phyloP scores from a whole-genome alignment of 2,329 filamentous ascomycete species.

The Alternaria sp. region DNA sequence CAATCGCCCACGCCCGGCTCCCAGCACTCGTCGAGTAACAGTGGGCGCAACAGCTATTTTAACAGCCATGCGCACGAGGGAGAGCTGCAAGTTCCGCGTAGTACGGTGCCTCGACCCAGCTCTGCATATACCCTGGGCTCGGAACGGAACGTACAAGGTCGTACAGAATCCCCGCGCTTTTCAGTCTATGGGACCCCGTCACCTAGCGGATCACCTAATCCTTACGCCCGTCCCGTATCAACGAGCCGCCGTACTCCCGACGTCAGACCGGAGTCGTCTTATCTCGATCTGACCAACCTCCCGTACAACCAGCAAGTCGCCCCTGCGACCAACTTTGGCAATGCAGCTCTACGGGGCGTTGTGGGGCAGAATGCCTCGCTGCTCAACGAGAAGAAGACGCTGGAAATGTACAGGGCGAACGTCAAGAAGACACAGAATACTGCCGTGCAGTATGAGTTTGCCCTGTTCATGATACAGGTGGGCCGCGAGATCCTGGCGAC shows the following conservation, averaged over 20 bases:
- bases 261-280: conserved; percentile 66
- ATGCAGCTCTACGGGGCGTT: conserved; percentile 77
- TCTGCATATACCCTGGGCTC: conserved; percentile 80
- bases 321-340: conserved; percentile 73
- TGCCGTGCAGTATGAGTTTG: conserved; percentile 94
- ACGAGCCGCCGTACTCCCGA: conserved; percentile 65
- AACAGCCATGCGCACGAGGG: conserved; percentile 45
- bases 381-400: conserved; percentile 87
- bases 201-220: conserved; percentile 52
- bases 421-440: conserved; percentile 96
- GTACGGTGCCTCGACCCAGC: conserved; percentile 71
- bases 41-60: conserved; percentile 37
- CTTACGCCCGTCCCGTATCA: conserved; percentile 60
- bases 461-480: conserved; percentile 89
- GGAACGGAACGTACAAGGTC: conserved; percentile 71
- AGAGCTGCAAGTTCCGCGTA: conserved; percentile 58
- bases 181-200: conserved; percentile 56
- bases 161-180: conserved; percentile 63
- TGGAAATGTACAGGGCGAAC: conserved; percentile 97
- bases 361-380: conserved; percentile 92
- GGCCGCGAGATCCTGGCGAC: conserved; percentile 72
- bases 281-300: conserved; percentile 68
- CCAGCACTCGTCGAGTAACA: conserved; percentile 43
- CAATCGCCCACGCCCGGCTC: conserved; percentile 42
- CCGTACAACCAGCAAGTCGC: conserved; percentile 83